Percentiles rank a stretch among this genome's conserved stretches.
These are phyloP conservation scores for Lyophyllum decastes DNA, from an alignment of 768 basidiomycete species.

Conservation along the genomic window DNA sequence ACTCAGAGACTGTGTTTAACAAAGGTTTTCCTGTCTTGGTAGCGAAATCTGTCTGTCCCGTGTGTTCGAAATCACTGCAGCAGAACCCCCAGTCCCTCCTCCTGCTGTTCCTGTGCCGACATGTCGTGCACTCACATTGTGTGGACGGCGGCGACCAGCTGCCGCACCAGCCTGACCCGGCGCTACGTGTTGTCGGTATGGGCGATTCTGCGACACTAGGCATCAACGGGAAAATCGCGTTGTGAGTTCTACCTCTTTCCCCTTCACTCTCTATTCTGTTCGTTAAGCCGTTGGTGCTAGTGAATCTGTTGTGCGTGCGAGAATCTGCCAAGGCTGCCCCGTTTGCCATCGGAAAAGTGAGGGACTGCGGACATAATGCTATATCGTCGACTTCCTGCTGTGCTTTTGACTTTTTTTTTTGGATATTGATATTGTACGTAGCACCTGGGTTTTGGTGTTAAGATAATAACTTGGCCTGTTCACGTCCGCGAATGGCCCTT, in stretches of 20 bases:
- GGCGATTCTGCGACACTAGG: constrained; percentile 39
- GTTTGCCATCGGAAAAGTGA: constrained; percentile 68
- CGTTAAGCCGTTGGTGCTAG: constrained; percentile 35
- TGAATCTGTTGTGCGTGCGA: constrained; percentile 69
- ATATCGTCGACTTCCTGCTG: background rate
- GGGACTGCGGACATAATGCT: constrained; percentile 35
- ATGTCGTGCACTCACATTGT: constrained; percentile 83
- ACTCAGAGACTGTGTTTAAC: background rate
- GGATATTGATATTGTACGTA: constrained; percentile 10
- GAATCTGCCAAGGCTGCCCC: constrained; percentile 71
- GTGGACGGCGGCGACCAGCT: constrained; percentile 66
- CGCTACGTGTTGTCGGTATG: constrained; percentile 44
- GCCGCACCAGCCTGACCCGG: constrained; percentile 59
- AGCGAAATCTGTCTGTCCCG: constrained; percentile 67
- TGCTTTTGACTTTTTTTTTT: constrained; percentile 7
- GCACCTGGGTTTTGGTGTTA: constrained; percentile 4
- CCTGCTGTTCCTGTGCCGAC: constrained; percentile 84
- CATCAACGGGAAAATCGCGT: constrained; percentile 74
- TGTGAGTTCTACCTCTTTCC: constrained; percentile 49
- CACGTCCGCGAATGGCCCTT: too few species aligned
- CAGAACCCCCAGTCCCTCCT: constrained; percentile 60
- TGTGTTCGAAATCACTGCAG: constrained; percentile 64
- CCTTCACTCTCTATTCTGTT: background rate
- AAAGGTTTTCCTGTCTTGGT: background rate
- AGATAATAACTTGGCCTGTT: too few species aligned